A percentile compares a stretch with the other conserved stretches of the same genome.
These are phyloP conservation scores for Geotrichum reessii DNA, from an alignment of 1,139 yeast species.

Conservation along the genomic window DNA sequence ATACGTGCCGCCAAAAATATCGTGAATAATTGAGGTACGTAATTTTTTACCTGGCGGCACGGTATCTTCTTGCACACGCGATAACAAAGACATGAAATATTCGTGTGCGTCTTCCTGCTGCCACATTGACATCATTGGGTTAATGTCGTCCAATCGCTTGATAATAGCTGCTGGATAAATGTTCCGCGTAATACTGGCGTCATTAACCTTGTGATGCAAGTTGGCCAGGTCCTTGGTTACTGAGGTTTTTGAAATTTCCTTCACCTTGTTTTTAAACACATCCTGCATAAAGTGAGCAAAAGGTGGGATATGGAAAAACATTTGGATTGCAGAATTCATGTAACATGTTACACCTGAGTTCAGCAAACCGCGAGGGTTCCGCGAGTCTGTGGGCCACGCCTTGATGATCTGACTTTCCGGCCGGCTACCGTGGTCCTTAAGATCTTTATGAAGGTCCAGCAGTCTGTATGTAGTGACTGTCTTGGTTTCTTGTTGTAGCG, in stretches of 20 bases:
- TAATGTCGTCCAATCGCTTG: conserved; percentile 70
- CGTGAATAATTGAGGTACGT: conserved; percentile 77
- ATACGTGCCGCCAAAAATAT: conserved; percentile 86
- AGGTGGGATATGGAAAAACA: conserved; percentile 86
- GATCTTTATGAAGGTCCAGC: conserved; percentile 25
- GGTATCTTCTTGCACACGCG: conserved; percentile 83
- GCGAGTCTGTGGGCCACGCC: conserved; percentile 50
- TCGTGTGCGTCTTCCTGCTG: conserved; percentile 98
- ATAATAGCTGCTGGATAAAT: conserved; percentile 66
- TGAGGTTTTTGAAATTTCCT: conserved; percentile 46
- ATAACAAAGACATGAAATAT: conserved; percentile 84
- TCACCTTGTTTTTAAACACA: conserved; percentile 43
- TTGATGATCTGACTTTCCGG: conserved; percentile 44
- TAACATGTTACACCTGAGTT: conserved; percentile 96
- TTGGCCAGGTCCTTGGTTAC: conserved; percentile 72
- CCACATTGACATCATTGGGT: conserved; percentile 96
- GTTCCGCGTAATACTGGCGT: conserved; percentile 31
- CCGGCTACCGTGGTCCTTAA: conserved; percentile 32
- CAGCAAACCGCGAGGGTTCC: conserved; percentile 72
- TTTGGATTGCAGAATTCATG: conserved; percentile 91
- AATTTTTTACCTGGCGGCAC: conserved; percentile 83
- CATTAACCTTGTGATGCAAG: conserved; percentile 63
- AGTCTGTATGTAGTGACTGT: conserved; percentile 12
- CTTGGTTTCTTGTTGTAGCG: not conserved
- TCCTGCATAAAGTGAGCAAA: conserved; percentile 75